A percentile compares a stretch with the other conserved stretches of the same genome.
These are phyloP conservation scores for Penicillium soppii DNA, from an alignment of 495 filamentous ascomycete genomes.

Conservation along the genomic window DNA sequence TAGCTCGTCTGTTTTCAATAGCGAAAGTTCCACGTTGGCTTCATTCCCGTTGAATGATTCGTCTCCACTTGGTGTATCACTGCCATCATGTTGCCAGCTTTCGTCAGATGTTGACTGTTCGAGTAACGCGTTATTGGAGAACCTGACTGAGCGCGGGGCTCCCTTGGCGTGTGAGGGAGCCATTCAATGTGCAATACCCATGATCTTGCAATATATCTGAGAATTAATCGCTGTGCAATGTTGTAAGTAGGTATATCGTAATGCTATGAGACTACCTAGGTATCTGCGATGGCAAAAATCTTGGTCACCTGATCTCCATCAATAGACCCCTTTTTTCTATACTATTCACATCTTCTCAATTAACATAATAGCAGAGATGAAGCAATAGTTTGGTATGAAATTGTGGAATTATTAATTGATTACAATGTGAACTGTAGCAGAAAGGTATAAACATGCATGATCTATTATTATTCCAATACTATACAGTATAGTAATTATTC, in stretches of 20 bases:
- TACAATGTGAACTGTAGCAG: too few relatives aligned
- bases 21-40: conserved; percentile 18
- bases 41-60: conserved; percentile 14
- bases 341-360: background rate
- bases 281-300: background rate
- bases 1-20: conserved; percentile 1
- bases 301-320: conserved; percentile 7
- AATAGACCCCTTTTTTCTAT: background rate
- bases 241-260: too few relatives aligned
- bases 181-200: conserved; percentile 3
- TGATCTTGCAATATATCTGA: background rate
- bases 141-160: background rate
- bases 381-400: background rate
- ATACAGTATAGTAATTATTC: too few relatives aligned
- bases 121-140: conserved; percentile 1
- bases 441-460: too few relatives aligned
- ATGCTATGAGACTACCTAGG: too few relatives aligned
- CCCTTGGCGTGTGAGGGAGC: background rate
- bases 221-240: background rate
- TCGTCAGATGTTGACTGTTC: background rate
- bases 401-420: too few relatives aligned
- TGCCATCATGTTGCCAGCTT: background rate
- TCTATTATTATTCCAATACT: background rate
- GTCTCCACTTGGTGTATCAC: conserved; percentile 14
- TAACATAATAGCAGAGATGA: too few relatives aligned